Evolutionary conservation across 768 basidiomycete species (phyloP).

Genomic region (Stropharia rugosoannulata): DNA sequence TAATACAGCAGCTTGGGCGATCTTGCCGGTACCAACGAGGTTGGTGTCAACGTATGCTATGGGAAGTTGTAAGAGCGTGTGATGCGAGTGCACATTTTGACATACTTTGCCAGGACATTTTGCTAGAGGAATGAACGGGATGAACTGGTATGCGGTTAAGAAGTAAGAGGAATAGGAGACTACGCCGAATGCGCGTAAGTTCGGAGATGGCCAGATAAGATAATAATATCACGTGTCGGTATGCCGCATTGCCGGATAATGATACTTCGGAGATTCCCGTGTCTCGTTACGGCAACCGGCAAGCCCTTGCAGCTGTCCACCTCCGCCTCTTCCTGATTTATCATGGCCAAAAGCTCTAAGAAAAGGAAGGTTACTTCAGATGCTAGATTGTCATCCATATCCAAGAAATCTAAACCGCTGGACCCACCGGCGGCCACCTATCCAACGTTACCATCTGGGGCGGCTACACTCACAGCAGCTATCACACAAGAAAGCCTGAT

Average conservation of each 20-base stretch:
- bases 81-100: background rate
- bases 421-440: background rate
- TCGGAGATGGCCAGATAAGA: slow-evolving; percentile 27
- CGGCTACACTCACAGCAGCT: background rate
- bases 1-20: slow-evolving; percentile 76
- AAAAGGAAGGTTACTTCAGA: slow-evolving; percentile 16
- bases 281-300: no score
- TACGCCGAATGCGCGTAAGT: background rate
- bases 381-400: slow-evolving; percentile 10
- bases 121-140: slow-evolving; percentile 4
- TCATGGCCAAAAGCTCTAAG: slow-evolving; percentile 25
- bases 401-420: slow-evolving; percentile 16
- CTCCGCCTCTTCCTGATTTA: background rate
- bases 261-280: no score
- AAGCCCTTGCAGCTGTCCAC: no score
- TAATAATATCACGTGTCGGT: background rate
- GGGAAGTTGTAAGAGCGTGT: slow-evolving; percentile 1
- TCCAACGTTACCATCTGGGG: background rate
- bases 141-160: slow-evolving; percentile 5
- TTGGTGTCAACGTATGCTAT: slow-evolving; percentile 82
- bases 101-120: slow-evolving; percentile 76
- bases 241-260: no score
- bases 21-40: slow-evolving; percentile 71
- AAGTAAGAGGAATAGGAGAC: slow-evolving; percentile 6
- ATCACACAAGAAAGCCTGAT: slow-evolving; percentile 18